phyloP scores from a whole-genome alignment of 306 rosid species.

The Fragaria nilgerrensis region DNA sequence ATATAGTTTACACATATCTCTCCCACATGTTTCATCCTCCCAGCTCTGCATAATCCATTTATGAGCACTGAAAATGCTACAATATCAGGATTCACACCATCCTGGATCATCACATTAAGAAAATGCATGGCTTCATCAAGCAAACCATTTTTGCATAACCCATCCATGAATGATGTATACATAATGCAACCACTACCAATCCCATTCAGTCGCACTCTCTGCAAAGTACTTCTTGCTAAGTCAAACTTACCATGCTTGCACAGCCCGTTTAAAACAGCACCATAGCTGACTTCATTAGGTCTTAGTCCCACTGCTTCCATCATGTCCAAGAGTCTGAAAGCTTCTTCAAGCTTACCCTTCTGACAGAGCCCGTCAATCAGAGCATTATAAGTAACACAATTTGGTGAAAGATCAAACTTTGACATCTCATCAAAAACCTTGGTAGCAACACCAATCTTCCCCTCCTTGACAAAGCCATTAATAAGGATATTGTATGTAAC shows the following conservation, averaged over 20 bases:
- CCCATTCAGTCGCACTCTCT: conserved; percentile 51
- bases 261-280: conserved; percentile 56
- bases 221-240: conserved; percentile 41
- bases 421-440: conserved; percentile 63
- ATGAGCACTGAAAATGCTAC: conserved; percentile 70
- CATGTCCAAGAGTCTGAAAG: conserved; percentile 55
- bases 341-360: conserved; percentile 42
- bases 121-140: conserved; percentile 57
- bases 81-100: conserved; percentile 49
- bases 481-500: conserved; percentile 67
- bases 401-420: conserved; percentile 46
- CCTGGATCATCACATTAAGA: conserved; percentile 46
- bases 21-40: conserved; percentile 56
- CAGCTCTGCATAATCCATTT: conserved; percentile 59
- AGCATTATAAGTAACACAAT: conserved; percentile 53
- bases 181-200: conserved; percentile 36
- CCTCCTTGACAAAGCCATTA: conserved; percentile 74
- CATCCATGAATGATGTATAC: conserved; percentile 62
- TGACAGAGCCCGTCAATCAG: conserved; percentile 57
- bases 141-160: conserved; percentile 62
- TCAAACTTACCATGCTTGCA: conserved; percentile 57
- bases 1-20: conserved; percentile 66
- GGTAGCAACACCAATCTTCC: conserved; percentile 63
- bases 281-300: conserved; percentile 65
- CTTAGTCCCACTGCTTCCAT: conserved; percentile 51